Base-by-base conservation (phyloP, 2,329 filamentous ascomycete species). In the Claviceps pazoutovae region DNA sequence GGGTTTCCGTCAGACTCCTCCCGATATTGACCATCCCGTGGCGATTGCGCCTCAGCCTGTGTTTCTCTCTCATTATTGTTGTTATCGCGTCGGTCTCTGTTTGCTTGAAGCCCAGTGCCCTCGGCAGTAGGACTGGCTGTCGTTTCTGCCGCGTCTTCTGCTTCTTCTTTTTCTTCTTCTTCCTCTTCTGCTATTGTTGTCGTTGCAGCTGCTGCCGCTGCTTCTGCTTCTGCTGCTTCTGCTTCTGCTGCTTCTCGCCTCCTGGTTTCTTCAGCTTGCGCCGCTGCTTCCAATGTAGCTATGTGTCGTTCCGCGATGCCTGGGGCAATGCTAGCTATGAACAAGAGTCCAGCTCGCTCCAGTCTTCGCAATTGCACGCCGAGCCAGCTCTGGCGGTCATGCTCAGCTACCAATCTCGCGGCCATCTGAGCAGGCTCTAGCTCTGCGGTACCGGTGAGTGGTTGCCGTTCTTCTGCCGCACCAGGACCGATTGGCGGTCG, bases 231-330 rank as follows among this genome's bases (percentile, higher is more conserved):
- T n/a, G 64, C 64, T 19, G 64, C 64, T 41, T 5, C 23, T 21
- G 68, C 61, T 43, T 66, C 66, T 13, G 66, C 66, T 1, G 67
- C 69, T 53, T 76, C 71, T 56, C 66, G 66, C 26, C 72, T 66
- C 54, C 71, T 64, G 42, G 67, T 61, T 56, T 74, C 57, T 34
- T 59, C 74, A 2, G 64, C 69, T 48, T 72, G 67, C 41, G 71
- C 73, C 51, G 76, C 72, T 4, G 73, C 75, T 57, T 80, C 76
- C 2, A 80, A 62, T 45, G 76, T 72, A 23, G 74, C 76, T 54
- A 84, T 83, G 55, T 84, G 81, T 48, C 79, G 69, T 64, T 84
- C 81, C 1, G 80, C 80, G 23, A 84, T 74, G 9, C 81, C 81
- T 1, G 81, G 81, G 1, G 80, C 78, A 54, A 84, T 74, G 60